A percentile compares a stretch with the other conserved stretches of the same genome.
Conservation (phyloP, 495 filamentous ascomycete species). For the Hypoxylon rickii region DNA sequence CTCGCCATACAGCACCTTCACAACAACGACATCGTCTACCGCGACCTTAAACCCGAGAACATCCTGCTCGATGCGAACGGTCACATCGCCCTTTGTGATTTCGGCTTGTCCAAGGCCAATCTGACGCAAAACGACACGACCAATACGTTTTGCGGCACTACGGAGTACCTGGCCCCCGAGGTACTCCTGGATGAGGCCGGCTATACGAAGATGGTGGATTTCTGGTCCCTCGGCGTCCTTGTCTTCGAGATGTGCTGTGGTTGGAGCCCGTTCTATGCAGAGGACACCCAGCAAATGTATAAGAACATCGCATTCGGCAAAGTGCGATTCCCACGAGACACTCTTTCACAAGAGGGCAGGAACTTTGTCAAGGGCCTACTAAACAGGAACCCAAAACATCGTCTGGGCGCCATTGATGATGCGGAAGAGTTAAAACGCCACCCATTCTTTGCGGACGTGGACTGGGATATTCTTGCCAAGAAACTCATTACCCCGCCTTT, state of each 20-base stretch:
- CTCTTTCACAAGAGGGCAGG: conserved; percentile 87
- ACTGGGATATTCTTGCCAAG: conserved; percentile 83
- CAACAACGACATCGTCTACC: conserved; percentile 96
- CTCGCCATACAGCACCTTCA: conserved; percentile 94
- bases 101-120: conserved; percentile 96
- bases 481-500: conserved; percentile 97
- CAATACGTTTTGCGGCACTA: conserved; percentile 98
- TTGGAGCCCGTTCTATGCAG: conserved; percentile 98
- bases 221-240: conserved; percentile 96
- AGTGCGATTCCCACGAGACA: conserved; percentile 93
- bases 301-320: conserved; percentile 99
- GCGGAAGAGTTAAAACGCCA: conserved; percentile 94
- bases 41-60: conserved; percentile 97
- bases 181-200: conserved; percentile 93
- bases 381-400: conserved; percentile 95
- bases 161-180: conserved; percentile 95
- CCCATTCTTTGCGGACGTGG: conserved; percentile 90
- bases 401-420: conserved; percentile 86
- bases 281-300: conserved; percentile 99
- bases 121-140: conserved; percentile 94
- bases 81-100: conserved; percentile 94
- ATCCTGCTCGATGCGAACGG: conserved; percentile 92
- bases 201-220: conserved; percentile 99
- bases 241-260: conserved; percentile 99
- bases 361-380: conserved; percentile 98